A percentile compares a stretch with the other conserved stretches of the same genome.
Evolutionary conservation across 495 filamentous ascomycete species (phyloP).

Genomic region (Penicillium cataractarum): DNA sequence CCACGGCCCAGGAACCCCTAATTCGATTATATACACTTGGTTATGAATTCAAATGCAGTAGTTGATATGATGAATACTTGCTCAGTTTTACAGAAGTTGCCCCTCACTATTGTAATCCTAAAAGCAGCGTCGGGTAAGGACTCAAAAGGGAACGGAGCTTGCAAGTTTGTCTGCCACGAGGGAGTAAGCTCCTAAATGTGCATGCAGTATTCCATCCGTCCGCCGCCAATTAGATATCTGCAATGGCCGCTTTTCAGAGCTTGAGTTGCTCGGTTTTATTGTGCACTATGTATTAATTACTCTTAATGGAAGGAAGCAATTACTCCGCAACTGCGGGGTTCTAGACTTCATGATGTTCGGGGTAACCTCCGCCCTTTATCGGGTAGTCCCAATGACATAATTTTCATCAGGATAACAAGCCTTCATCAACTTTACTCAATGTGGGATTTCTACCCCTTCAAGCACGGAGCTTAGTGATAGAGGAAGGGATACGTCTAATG

Average conservation of each 20-base stretch:
- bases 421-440: background rate
- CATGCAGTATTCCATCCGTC: background rate
- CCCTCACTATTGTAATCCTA: background rate
- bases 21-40: no score
- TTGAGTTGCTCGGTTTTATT: background rate
- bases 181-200: background rate
- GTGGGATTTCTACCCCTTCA: background rate
- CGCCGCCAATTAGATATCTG: background rate
- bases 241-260: background rate
- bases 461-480: background rate
- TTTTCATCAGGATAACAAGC: background rate
- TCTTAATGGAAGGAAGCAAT: background rate
- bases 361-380: background rate
- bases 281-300: background rate
- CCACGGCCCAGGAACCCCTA: no score
- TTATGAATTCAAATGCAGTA: no score
- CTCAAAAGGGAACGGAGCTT: slow-evolving; percentile 1
- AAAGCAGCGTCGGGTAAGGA: background rate
- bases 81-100: background rate
- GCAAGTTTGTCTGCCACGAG: background rate
- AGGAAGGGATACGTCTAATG: background rate
- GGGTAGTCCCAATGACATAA: background rate
- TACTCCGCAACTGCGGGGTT: slow-evolving; percentile 2
- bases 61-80: background rate
- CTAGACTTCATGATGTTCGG: background rate